Evolutionary conservation across 352 stramenopile species (phyloP), one percentile per base, ranked within the genome.

Genomic region (Globisporangium parvum): DNA sequence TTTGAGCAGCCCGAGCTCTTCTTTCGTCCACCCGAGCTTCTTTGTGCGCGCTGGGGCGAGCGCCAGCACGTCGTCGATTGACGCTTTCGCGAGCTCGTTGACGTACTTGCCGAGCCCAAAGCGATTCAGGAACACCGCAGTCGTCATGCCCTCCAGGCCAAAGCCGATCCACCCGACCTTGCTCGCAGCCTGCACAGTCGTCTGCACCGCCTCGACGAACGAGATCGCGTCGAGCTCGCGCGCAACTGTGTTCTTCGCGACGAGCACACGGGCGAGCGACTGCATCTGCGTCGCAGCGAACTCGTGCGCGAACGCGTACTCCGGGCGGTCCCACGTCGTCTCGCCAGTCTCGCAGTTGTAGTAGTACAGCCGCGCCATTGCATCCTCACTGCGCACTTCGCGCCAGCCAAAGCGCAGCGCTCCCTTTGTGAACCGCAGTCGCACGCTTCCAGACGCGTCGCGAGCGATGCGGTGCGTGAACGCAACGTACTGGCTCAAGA

Each of bases 371-470:
- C 37, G 63, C 47, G 53, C 18, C 18, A 0, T 23, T 1, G 12
- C 23, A 20, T 15, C 23, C 44, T 42, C 40, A 50, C 53, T 45
- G 49, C 60, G 51, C 15, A 81, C 46, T 47, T 77, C 61, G 57
- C 70, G 64, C 84, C 84, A 94, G 12, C 81, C 81, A 48, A 91
- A 92, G 8, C 77, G 78, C 44, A 89, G 57, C 35, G 63, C 69
- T 18, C 73, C 73, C 18, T 66, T 70, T 1, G 84, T 91, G 54
- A 73, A 85, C 33, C 49, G 44, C 21, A 93, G 51, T 3, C 42
- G 60, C n/a, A 63, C 67, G 10, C 17, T 10, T n/a, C 56, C 44
- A 14, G 50, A 51, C 2, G 51, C 52, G 23, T 54, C 49, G 0
- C 63, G 63, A 1, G 65, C 67, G 10, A 75, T 53, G 33, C 59